Percentiles rank a stretch among this genome's conserved stretches.
Conservation (phyloP, 208 protist genomes). For the Crithidia sp. region DNA sequence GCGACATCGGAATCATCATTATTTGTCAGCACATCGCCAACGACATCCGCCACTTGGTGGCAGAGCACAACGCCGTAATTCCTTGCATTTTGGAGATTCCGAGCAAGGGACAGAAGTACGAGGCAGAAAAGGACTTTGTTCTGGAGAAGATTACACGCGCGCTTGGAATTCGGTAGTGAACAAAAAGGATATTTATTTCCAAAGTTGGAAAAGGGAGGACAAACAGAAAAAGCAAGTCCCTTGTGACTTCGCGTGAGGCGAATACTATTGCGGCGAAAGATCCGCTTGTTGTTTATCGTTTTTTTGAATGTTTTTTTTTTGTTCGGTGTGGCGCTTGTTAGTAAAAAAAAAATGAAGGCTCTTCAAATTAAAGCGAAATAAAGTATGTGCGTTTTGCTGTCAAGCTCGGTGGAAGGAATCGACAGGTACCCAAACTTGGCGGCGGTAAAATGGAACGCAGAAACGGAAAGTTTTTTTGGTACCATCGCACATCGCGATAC, state of each 20-base stretch:
- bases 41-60: conserved; percentile 95
- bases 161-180: conserved; percentile 61
- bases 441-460: too few relatives aligned
- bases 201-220: neutral
- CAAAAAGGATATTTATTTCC: conserved; percentile 10
- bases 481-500: too few relatives aligned
- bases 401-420: too few relatives aligned
- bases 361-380: too few relatives aligned
- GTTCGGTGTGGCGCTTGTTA: neutral
- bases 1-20: conserved; percentile 95
- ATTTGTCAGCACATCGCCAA: conserved; percentile 97
- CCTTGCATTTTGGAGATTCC: conserved; percentile 97
- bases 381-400: too few relatives aligned
- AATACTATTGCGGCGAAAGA: too few relatives aligned
- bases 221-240: neutral
- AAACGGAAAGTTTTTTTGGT: too few relatives aligned
- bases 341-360: too few relatives aligned
- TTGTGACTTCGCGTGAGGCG: too few relatives aligned
- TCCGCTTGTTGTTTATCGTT: conserved; percentile 4
- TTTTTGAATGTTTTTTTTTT: conserved; percentile 24
- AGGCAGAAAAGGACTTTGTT: conserved; percentile 95
- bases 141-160: conserved; percentile 89
- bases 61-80: conserved; percentile 88
- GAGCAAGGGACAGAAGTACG: conserved; percentile 96
- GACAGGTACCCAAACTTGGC: too few relatives aligned